These are phyloP conservation scores for Colletotrichum graminicola DNA, from an alignment of 2,329 filamentous ascomycete species.

Conservation along the genomic window DNA sequence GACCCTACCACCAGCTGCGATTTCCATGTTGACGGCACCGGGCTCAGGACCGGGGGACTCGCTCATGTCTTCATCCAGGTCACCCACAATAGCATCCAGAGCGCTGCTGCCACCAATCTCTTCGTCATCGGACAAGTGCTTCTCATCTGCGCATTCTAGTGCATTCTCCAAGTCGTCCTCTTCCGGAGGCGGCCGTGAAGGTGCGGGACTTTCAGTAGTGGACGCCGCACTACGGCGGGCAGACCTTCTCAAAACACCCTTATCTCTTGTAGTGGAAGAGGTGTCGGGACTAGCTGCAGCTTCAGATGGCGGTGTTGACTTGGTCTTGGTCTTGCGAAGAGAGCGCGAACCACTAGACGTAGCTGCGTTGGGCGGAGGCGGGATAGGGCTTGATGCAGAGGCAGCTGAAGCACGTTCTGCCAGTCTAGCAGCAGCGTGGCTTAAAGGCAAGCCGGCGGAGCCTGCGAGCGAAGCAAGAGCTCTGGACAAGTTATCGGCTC, in stretches of 20 bases:
- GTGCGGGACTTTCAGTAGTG: conserved; percentile 63
- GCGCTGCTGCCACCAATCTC: conserved; percentile 74
- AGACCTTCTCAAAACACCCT: conserved; percentile 70
- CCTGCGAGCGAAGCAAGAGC: conserved; percentile 83
- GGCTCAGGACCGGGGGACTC: conserved; percentile 80
- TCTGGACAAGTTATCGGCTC: conserved; percentile 73
- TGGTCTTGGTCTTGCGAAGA: conserved; percentile 61
- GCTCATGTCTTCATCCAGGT: conserved; percentile 87
- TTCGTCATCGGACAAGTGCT: conserved; percentile 80
- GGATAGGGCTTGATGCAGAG: conserved; percentile 52
- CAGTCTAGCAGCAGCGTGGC: conserved; percentile 59
- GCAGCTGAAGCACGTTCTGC: conserved; percentile 58
- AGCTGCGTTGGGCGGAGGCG: conserved; percentile 52
- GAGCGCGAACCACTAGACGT: conserved; percentile 60
- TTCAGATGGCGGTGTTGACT: conserved; percentile 57
- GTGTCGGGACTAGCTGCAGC: conserved; percentile 59
- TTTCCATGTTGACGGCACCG: conserved; percentile 90
- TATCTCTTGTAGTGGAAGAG: conserved; percentile 66
- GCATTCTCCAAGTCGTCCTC: conserved; percentile 75
- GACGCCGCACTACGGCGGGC: conserved; percentile 67
- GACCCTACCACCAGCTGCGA: conserved; percentile 87
- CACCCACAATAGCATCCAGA: conserved; percentile 89
- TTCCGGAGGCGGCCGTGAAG: conserved; percentile 64
- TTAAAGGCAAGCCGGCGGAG: conserved; percentile 72
- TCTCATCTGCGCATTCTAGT: conserved; percentile 93